Percentiles rank a stretch among this genome's conserved stretches.
Evolutionary conservation across 2,329 filamentous ascomycete species (phyloP).

Genomic region (Apiospora pterosperma): DNA sequence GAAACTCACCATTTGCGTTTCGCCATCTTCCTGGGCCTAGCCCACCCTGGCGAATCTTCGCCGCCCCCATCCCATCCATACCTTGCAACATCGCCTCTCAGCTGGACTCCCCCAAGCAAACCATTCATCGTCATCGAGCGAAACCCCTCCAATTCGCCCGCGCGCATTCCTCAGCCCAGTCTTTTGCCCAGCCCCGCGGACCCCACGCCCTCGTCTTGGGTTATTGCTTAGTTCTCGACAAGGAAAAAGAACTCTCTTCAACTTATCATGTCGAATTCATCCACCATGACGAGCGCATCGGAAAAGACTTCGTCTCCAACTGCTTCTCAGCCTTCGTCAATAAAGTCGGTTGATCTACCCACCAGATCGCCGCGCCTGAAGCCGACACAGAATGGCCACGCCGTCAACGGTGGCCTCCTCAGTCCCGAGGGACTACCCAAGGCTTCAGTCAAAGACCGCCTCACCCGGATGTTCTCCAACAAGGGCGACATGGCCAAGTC

Average conservation of each 20-base stretch:
- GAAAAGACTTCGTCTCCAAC: conserved; percentile 28
- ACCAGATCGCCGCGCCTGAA: conserved; percentile 25
- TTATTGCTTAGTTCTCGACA: not conserved
- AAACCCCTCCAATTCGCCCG: conserved; percentile 2
- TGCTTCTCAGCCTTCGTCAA: conserved; percentile 28
- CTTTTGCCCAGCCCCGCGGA: not conserved
- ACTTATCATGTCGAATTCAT: conserved; percentile 7
- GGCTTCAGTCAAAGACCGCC: conserved; percentile 59
- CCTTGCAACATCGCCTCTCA: conserved; percentile 12
- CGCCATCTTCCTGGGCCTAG: conserved; percentile 28
- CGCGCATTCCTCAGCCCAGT: not conserved
- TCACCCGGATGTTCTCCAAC: conserved; percentile 63
- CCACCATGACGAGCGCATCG: conserved; percentile 29
- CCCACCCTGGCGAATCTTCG: conserved; percentile 29
- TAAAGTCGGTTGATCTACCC: conserved; percentile 27
- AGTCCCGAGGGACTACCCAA: conserved; percentile 41
- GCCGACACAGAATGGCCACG: conserved; percentile 24
- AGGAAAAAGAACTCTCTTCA: not conserved
- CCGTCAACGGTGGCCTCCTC: conserved; percentile 22
- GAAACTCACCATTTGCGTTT: conserved; percentile 21
- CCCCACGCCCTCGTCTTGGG: not conserved
- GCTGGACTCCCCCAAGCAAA: not conserved
- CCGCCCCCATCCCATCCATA: conserved; percentile 17
- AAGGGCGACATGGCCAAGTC: conserved; percentile 44
- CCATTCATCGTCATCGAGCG: conserved; percentile 1